Conservation (phyloP, 2,329 filamentous ascomycete species). For the Paraphoma sp. region DNA sequence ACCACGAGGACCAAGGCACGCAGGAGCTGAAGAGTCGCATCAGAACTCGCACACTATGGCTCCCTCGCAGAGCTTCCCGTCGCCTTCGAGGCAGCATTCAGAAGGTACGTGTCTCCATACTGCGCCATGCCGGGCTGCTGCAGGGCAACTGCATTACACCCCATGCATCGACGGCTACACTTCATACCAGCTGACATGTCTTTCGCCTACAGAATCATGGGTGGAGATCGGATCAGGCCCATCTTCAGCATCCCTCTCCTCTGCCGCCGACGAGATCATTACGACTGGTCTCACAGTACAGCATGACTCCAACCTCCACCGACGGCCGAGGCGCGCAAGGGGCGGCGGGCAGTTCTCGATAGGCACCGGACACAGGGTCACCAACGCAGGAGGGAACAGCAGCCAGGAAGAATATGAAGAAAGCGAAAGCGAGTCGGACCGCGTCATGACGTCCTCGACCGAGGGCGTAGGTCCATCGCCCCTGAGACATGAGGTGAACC, state of each 20-base stretch:
- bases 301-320: constrained; percentile 65
- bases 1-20: constrained; percentile 28
- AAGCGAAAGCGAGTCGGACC: constrained; percentile 88
- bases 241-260: constrained; percentile 91
- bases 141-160: too few relatives aligned
- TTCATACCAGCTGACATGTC: constrained; percentile 16
- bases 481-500: constrained; percentile 37
- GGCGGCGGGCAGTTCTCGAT: constrained; percentile 38
- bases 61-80: constrained; percentile 19
- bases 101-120: constrained; percentile 27
- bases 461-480: constrained; percentile 59
- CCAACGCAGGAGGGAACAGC: constrained; percentile 66
- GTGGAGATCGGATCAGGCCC: constrained; percentile 92
- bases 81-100: constrained; percentile 34
- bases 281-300: constrained; percentile 85
- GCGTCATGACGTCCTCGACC: constrained; percentile 68
- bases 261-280: constrained; percentile 83
- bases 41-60: constrained; percentile 28
- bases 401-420: constrained; percentile 96
- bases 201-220: constrained; percentile 80
- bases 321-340: constrained; percentile 59
- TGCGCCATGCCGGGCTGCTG: too few relatives aligned
- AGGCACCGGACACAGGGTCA: constrained; percentile 49
- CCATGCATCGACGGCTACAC: too few relatives aligned
- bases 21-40: constrained; percentile 20